Evolutionary conservation across 495 filamentous ascomycete species (phyloP), one percentile per base, ranked within the genome.

Genomic region (Copromyces sp.): DNA sequence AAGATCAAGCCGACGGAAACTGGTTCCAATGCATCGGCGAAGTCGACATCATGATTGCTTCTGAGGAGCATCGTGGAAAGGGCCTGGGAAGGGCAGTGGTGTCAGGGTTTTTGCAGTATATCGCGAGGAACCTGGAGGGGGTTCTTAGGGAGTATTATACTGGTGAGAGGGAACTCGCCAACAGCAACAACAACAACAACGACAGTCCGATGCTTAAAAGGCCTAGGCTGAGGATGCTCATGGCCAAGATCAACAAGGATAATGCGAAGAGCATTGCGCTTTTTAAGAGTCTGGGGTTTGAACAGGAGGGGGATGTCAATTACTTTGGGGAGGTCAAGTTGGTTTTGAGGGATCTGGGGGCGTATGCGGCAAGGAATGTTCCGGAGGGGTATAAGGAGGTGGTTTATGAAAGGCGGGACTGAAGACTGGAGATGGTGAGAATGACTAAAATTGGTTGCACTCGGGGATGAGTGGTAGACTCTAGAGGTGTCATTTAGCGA

Each of bases 1-100:
- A 77, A 0, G 74, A 79, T 8, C 79, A 77, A 4, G 77, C 47
- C 14, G 69, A 69, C 0, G 47, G 35, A 37, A 73, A 80, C 9
- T 80, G 16, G 20, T 59, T 59, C 20, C 47, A 59, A 29, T 78
- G 89, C 44, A 78, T 90, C 29, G 94, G 92, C 24, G 94, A 97
- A 73, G 79, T 97, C 53, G 93, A 97, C 82, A 86, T 97, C 72
- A 97, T 97, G 94, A 91, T 97, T 70, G 94, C 94, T 2, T 80
- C 82, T 14, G 82, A 84, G 24, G 68, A 74, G 2, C 82, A 87
- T 20, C 90, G 90, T 69, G 81, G 91, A 0, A 81, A 81, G 12
- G 94, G 94, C 0, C 83, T 89, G 24, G 94, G 94, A 0, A 81
- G 87, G 53, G 88, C 88, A 0, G 86, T 89, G 4, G 82, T 95